A percentile compares a stretch with the other conserved stretches of the same genome.
Conservation (phyloP, 495 filamentous ascomycete genomes). For the Jackrogersella multiformis region DNA sequence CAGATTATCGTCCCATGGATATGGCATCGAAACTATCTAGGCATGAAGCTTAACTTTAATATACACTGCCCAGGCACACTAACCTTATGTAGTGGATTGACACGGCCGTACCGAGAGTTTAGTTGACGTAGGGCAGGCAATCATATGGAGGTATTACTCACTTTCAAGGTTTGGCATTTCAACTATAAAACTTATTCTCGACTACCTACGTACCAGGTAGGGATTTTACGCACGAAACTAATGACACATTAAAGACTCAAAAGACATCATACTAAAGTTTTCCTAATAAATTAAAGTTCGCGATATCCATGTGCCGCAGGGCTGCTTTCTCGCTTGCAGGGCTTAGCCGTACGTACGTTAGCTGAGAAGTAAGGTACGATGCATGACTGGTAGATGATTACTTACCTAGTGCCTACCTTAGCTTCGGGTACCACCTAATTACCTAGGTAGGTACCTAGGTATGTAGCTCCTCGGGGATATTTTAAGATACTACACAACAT, state of each 20-base stretch:
- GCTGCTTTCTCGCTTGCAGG: not conserved
- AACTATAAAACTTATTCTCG: not conserved
- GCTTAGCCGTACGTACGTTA: slow-evolving; percentile 16
- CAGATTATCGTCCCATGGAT: slow-evolving; percentile 14
- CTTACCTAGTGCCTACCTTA: too few relatives aligned
- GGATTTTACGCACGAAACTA: not conserved
- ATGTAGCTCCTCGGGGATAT: too few relatives aligned
- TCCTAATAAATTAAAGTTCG: slow-evolving; percentile 4
- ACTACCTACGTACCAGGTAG: not conserved
- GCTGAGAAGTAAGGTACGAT: slow-evolving; percentile 6
- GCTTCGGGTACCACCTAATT: not conserved
- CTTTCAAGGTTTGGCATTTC: not conserved
- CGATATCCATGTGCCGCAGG: not conserved
- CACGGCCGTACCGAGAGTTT: not conserved
- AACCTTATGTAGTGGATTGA: slow-evolving; percentile 11
- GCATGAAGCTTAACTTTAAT: slow-evolving; percentile 19
- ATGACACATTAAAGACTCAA: too few relatives aligned
- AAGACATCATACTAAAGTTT: too few relatives aligned
- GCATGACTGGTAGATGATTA: slow-evolving; percentile 6
- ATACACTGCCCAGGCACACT: not conserved
- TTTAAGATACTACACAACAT: slow-evolving; percentile 3
- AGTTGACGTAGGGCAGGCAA: not conserved
- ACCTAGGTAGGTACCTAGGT: too few relatives aligned
- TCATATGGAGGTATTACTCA: too few relatives aligned
- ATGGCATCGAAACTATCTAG: slow-evolving; percentile 4